Evolutionary conservation across 164 flowering plant species (phyloP), one percentile per base, ranked within the genome.

Genomic region (Cinnamomum micranthum): DNA sequence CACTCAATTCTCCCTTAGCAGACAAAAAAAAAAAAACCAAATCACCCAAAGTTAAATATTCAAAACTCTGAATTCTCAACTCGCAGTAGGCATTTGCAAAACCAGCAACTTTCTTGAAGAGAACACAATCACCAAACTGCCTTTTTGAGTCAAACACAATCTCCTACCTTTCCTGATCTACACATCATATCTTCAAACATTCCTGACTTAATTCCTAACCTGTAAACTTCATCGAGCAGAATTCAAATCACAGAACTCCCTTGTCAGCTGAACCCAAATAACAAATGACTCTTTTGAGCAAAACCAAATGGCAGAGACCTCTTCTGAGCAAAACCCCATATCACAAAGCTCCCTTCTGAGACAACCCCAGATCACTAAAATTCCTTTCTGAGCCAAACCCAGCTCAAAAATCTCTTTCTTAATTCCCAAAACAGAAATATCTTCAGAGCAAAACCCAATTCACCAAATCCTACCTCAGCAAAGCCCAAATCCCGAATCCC

Each of bases 321-420:
- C 35, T 35, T 74, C 28, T 62, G 25, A 41, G 50, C 17, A 62
- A 63, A 76, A 47, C 22, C 69, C 41, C 17, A 33, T 22, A 65
- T 20, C 62, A 27, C 31, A 27, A 73, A 73, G 25, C 67, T 60
- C 35, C 12, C 13, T 70, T 14, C 14, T 20, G 71, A 68, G 50
- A 31, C 47, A 75, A 71, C 55, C 73, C 55, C 73, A 62, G 69
- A 60, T 68, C 73, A 51, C 35, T 64, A 59, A 20, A 35, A 69
- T 41, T 67, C 50, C 17, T 31, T 17, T 33, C 70, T 10, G 31
- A 67, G 14, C 47, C 33, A 67, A 69, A 69, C 41, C 69, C 35
- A 66, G 28, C 17, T 14, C 69, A 66, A 14, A 25, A 66, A 13
- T 25, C 35, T 66, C 69, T 66, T 15, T 13, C 59, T 13, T 52